Evolutionary conservation across 768 basidiomycete genomes (phyloP).

Genomic region (Lactifluus subvellereus): DNA sequence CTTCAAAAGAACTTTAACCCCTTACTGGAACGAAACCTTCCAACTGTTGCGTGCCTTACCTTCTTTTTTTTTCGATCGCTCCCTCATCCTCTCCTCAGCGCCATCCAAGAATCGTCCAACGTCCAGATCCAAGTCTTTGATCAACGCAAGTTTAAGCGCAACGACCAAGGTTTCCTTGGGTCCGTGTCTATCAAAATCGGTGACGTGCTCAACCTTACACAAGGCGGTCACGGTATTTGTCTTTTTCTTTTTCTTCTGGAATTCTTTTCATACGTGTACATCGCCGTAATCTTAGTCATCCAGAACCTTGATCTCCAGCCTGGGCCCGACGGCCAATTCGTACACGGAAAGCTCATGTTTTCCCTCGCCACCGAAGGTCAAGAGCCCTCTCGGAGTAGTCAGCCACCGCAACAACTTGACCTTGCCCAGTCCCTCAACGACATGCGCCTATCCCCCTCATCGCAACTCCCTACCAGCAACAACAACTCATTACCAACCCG

Average conservation of each 20-base stretch:
- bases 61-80: not conserved
- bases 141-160: constrained; percentile 80
- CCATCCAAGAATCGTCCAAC: constrained; percentile 66
- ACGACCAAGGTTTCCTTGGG: constrained; percentile 68
- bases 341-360: constrained; percentile 79
- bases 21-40: constrained; percentile 82
- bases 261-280: not conserved
- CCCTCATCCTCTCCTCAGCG: constrained; percentile 36
- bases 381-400: constrained; percentile 17
- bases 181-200: constrained; percentile 41
- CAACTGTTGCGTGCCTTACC: constrained; percentile 51
- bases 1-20: constrained; percentile 59
- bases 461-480: not conserved
- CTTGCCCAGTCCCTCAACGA: constrained; percentile 14
- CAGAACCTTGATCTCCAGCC: constrained; percentile 73
- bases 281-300: constrained; percentile 40
- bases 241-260: not conserved
- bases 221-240: constrained; percentile 29
- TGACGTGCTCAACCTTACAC: constrained; percentile 36
- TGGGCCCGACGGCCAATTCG: constrained; percentile 64
- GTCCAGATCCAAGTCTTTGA: constrained; percentile 87
- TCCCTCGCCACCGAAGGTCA: constrained; percentile 36
- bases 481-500: constrained; percentile 8
- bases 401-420: constrained; percentile 24
- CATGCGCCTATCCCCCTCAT: constrained; percentile 9